Evolutionary conservation across 805 yeast genomes (phyloP).

Genomic region (Zygotorulaspora danielsina): DNA sequence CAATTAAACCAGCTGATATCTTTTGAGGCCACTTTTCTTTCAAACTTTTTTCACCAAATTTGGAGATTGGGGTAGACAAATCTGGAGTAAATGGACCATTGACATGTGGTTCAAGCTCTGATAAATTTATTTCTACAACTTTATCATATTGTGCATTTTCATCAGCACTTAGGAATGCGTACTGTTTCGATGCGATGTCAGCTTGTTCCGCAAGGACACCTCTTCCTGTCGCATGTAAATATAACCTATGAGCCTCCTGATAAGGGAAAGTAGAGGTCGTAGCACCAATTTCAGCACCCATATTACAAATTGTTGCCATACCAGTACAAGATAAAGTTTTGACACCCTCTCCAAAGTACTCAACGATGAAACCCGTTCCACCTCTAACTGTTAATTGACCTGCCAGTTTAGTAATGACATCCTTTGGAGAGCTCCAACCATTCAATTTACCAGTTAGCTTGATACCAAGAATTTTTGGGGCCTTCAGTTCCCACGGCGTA

Average conservation of each 20-base stretch:
- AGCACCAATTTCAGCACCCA: slow-evolving; percentile 99
- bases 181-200: slow-evolving; percentile 49
- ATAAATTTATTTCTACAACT: slow-evolving; percentile 83
- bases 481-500: slow-evolving; percentile 98
- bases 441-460: slow-evolving; percentile 81
- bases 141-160: slow-evolving; percentile 87
- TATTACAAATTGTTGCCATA: slow-evolving; percentile 99
- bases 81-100: slow-evolving; percentile 99
- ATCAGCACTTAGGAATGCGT: slow-evolving; percentile 74
- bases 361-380: slow-evolving; percentile 95
- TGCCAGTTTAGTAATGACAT: slow-evolving; percentile 87
- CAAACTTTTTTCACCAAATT: slow-evolving; percentile 66
- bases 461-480: slow-evolving; percentile 93
- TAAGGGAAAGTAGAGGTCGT: slow-evolving; percentile 97
- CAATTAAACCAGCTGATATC: slow-evolving; percentile 91
- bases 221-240: slow-evolving; percentile 80
- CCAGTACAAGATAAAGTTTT: slow-evolving; percentile 89
- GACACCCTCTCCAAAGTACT: slow-evolving; percentile 96
- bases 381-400: slow-evolving; percentile 94
- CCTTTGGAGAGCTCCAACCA: slow-evolving; percentile 98
- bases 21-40: slow-evolving; percentile 80
- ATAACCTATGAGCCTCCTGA: slow-evolving; percentile 73
- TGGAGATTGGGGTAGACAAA: slow-evolving; percentile 85
- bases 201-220: slow-evolving; percentile 80
- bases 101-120: slow-evolving; percentile 85